These are phyloP conservation scores for Ascochyta clinopodiicola DNA, from an alignment of 2,329 filamentous ascomycete species.

Conservation along the genomic window DNA sequence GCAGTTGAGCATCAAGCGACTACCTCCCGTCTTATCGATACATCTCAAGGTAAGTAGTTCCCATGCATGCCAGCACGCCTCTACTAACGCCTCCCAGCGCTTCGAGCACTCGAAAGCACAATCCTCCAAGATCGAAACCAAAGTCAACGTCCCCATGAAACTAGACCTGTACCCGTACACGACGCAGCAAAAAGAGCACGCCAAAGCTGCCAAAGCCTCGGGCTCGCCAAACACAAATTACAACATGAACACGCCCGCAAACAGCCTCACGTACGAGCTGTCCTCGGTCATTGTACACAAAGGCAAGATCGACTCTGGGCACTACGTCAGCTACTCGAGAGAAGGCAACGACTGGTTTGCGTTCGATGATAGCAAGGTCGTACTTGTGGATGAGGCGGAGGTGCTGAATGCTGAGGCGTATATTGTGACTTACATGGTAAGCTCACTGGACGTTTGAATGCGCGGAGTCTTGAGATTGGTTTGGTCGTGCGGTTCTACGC, in stretches of 20 bases:
- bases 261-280: slow-evolving; percentile 81
- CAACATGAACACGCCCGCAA: slow-evolving; percentile 41
- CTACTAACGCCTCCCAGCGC: slow-evolving; percentile 52
- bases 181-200: slow-evolving; percentile 59
- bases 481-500: too few species aligned
- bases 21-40: slow-evolving; percentile 89
- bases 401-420: slow-evolving; percentile 88
- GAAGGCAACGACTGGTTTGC: slow-evolving; percentile 90
- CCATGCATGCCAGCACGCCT: neutral
- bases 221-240: slow-evolving; percentile 46
- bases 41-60: slow-evolving; percentile 77
- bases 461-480: too few species aligned
- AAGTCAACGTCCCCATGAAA: slow-evolving; percentile 82
- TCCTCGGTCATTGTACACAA: slow-evolving; percentile 91
- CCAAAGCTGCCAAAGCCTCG: slow-evolving; percentile 40
- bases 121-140: slow-evolving; percentile 86
- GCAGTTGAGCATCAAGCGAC: slow-evolving; percentile 79
- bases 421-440: slow-evolving; percentile 76
- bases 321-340: slow-evolving; percentile 88
- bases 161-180: slow-evolving; percentile 93
- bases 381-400: slow-evolving; percentile 80
- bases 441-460: slow-evolving; percentile 37
- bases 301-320: slow-evolving; percentile 89
- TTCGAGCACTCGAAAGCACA: slow-evolving; percentile 79
- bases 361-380: slow-evolving; percentile 94